Conservation (phyloP, 305 asterid genomes). For the Fraxinus nigra region DNA sequence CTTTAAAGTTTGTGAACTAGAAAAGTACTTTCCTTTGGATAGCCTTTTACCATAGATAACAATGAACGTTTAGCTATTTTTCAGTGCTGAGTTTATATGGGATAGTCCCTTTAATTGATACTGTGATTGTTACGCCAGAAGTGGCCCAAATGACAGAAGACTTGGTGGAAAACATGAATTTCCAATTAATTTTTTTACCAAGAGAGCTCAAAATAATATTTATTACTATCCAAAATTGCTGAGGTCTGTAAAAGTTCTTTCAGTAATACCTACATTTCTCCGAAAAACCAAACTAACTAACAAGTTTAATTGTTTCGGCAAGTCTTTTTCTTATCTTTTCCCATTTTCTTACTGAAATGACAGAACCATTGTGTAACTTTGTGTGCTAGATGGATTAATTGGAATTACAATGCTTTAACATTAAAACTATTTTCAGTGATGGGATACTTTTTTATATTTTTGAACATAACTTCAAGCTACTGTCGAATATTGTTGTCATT, state of each 20-base stretch:
- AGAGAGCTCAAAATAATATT: conserved; percentile 7
- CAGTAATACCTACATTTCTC: neutral
- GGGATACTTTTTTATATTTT: neutral
- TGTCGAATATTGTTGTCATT: conserved; percentile 2
- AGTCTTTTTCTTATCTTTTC: neutral
- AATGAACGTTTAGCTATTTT: conserved; percentile 2
- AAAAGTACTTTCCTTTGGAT: conserved; percentile 12
- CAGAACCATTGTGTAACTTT: conserved; percentile 1
- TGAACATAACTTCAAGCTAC: conserved; percentile 1
- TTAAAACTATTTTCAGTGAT: neutral
- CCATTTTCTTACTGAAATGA: conserved; percentile 8
- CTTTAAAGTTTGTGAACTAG: conserved; percentile 15
- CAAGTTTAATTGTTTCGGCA: neutral
- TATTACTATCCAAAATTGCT: conserved; percentile 8
- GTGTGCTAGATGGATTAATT: neutral
- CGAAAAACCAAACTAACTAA: conserved; percentile 3
- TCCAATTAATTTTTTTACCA: neutral
- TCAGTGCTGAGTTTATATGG: conserved; percentile 6
- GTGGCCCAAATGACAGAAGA: conserved; percentile 4
- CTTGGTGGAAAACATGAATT: conserved; percentile 12
- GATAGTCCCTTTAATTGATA: neutral
- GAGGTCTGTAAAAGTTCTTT: conserved; percentile 2
- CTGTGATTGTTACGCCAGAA: neutral
- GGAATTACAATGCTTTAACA: neutral
- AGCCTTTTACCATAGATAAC: conserved; percentile 8